These are phyloP conservation scores for Teratosphaeria zuluensis DNA, from an alignment of 2,329 filamentous ascomycete genomes.

Conservation along the genomic window DNA sequence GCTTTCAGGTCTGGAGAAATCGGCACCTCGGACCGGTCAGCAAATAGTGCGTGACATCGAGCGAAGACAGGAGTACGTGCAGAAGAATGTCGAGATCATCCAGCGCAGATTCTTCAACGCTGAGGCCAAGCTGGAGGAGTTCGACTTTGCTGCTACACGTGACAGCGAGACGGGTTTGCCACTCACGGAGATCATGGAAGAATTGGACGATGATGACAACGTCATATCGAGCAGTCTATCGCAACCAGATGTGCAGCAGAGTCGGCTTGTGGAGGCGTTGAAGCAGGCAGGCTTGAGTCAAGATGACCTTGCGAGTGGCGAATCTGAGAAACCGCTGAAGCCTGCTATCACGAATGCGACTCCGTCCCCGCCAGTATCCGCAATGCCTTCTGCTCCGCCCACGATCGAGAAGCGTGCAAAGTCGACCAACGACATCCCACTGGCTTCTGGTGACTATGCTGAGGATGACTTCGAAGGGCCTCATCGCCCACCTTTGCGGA, in stretches of 20 bases:
- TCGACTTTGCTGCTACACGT: constrained; percentile 28
- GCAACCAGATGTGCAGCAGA: constrained; percentile 55
- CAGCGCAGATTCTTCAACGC: constrained; percentile 61
- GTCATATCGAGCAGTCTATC: constrained; percentile 50
- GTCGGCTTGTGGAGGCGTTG: constrained; percentile 61
- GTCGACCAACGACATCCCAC: not conserved
- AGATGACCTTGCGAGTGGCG: constrained; percentile 13
- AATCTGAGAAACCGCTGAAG: constrained; percentile 5
- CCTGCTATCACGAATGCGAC: constrained; percentile 9
- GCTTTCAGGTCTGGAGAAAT: constrained; percentile 40
- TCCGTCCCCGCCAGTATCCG: constrained; percentile 1
- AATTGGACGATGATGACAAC: constrained; percentile 84
- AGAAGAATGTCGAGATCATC: constrained; percentile 65
- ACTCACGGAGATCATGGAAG: constrained; percentile 83
- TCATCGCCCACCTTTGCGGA: constrained; percentile 17
- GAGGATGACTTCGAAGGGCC: constrained; percentile 4
- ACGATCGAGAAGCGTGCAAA: not conserved
- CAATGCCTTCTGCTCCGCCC: not conserved
- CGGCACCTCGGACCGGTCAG: constrained; percentile 41
- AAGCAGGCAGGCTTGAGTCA: constrained; percentile 61
- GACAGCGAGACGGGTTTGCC: constrained; percentile 60
- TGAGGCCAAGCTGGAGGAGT: constrained; percentile 59
- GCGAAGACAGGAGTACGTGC: constrained; percentile 80
- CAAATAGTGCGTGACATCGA: constrained; percentile 61
- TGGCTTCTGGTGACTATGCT: not conserved